A percentile compares a stretch with the other conserved stretches of the same genome.
phyloP scores from a whole-genome alignment of 768 basidiomycete species.

The Tephrocybe sp. region DNA sequence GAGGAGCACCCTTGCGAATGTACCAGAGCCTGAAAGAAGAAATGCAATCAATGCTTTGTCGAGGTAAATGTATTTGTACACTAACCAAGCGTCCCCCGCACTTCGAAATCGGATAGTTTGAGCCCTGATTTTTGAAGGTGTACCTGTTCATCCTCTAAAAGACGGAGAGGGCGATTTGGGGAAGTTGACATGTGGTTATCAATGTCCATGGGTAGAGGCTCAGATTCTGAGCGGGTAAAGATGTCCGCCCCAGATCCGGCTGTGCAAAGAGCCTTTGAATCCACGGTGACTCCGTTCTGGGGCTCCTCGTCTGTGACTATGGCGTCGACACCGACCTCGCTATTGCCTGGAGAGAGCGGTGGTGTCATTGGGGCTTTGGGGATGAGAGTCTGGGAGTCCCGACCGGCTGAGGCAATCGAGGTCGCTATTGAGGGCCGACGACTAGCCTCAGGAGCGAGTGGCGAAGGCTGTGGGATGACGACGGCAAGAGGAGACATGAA shows the following conservation, averaged over 20 bases:
- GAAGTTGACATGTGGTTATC: conserved; percentile 17
- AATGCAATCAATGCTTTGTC: conserved; percentile 6
- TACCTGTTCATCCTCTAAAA: conserved; percentile 69
- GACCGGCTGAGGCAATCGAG: conserved; percentile 16
- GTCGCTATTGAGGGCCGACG: conserved; percentile 25
- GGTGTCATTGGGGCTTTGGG: conserved; percentile 68
- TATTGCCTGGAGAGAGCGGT: conserved; percentile 60
- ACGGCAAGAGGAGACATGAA: conserved; percentile 24
- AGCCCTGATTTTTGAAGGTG: conserved; percentile 60
- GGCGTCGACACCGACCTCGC: conserved; percentile 34
- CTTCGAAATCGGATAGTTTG: conserved; percentile 76
- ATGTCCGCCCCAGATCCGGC: conserved; percentile 3
- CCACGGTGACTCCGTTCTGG: conserved; percentile 26
- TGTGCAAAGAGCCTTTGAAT: not conserved
- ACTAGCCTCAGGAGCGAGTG: conserved; percentile 23
- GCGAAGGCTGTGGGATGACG: conserved; percentile 30
- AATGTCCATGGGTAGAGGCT: conserved; percentile 26
- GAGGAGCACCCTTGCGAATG: conserved; percentile 90
- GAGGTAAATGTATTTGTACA: conserved; percentile 9
- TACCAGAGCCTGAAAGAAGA: conserved; percentile 77
- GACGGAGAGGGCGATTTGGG: conserved; percentile 45
- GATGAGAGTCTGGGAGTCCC: conserved; percentile 40
- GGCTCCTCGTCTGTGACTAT: conserved; percentile 39
- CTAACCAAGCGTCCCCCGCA: conserved; percentile 73
- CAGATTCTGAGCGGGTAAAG: conserved; percentile 13